Evolutionary conservation across 2,329 filamentous ascomycete genomes (phyloP).

Genomic region (Cercospora canescens): DNA sequence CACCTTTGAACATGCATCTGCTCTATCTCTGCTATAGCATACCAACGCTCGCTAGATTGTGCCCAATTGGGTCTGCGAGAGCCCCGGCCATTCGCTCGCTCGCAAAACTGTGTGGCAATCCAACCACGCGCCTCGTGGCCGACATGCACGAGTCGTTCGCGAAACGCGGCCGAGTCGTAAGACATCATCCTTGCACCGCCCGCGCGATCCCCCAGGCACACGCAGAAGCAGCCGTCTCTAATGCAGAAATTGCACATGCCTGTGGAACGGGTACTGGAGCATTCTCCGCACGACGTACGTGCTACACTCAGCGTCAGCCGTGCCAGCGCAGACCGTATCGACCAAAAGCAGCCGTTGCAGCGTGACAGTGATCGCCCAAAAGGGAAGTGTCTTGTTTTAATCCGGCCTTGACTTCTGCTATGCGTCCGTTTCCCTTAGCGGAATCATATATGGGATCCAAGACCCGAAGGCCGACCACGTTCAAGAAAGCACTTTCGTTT

Average conservation of each 20-base stretch:
- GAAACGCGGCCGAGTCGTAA: slow-evolving; percentile 3
- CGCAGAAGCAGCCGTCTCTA: background rate
- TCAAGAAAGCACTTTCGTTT: background rate
- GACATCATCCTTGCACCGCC: slow-evolving; percentile 1
- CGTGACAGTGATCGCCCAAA: background rate
- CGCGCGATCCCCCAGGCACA: background rate
- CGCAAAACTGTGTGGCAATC: background rate
- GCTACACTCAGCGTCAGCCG: background rate
- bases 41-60: background rate
- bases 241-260: background rate
- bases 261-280: background rate
- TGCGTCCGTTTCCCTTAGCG: background rate
- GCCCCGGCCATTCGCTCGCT: background rate
- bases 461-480: background rate
- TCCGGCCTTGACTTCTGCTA: background rate
- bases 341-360: background rate
- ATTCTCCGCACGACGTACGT: background rate
- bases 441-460: background rate
- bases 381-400: background rate
- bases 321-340: background rate
- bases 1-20: background rate
- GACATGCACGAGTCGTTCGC: background rate
- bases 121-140: background rate
- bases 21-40: background rate
- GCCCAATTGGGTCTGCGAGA: background rate